These are phyloP conservation scores for Elaphomyces granulatus DNA, from an alignment of 495 filamentous ascomycete species.

Conservation along the genomic window DNA sequence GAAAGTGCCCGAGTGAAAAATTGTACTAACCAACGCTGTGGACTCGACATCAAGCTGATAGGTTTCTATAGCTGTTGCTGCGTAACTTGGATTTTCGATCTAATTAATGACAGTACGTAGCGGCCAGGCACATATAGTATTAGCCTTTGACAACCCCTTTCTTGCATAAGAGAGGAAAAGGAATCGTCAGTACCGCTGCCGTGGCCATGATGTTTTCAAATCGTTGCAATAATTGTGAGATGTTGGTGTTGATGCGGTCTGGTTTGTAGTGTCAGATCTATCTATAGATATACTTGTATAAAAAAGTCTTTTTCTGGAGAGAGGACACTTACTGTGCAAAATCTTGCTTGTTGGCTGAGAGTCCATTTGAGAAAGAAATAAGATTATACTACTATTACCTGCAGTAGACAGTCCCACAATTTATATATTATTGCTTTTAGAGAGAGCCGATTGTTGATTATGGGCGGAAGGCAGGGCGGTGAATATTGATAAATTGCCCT, in stretches of 20 bases:
- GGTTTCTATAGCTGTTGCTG: conserved; percentile 39
- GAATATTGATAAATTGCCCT: too few species aligned
- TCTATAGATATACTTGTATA: background rate
- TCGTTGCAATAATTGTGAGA: conserved; percentile 41
- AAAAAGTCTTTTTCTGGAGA: background rate
- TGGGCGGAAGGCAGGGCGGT: too few species aligned
- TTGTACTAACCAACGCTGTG: conserved; percentile 42
- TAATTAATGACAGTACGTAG: too few species aligned
- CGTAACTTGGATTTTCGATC: conserved; percentile 26
- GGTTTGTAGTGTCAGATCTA: background rate
- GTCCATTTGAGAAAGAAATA: too few species aligned
- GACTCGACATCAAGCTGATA: conserved; percentile 52
- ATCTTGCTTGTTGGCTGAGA: conserved; percentile 24
- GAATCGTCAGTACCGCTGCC: conserved; percentile 30
- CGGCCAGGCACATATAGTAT: too few species aligned
- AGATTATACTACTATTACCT: too few species aligned
- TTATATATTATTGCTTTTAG: too few species aligned
- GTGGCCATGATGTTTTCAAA: conserved; percentile 48
- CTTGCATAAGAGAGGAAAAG: background rate
- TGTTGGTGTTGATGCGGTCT: conserved; percentile 41
- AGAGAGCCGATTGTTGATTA: too few species aligned
- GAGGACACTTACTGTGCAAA: conserved; percentile 21
- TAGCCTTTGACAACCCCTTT: too few species aligned
- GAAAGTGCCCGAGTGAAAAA: conserved; percentile 1
- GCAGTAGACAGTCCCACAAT: too few species aligned